Percentiles rank a stretch among this genome's conserved stretches.
Conservation (phyloP, 1,284 basidiomycete species). For the Boletellus deceptivus region DNA sequence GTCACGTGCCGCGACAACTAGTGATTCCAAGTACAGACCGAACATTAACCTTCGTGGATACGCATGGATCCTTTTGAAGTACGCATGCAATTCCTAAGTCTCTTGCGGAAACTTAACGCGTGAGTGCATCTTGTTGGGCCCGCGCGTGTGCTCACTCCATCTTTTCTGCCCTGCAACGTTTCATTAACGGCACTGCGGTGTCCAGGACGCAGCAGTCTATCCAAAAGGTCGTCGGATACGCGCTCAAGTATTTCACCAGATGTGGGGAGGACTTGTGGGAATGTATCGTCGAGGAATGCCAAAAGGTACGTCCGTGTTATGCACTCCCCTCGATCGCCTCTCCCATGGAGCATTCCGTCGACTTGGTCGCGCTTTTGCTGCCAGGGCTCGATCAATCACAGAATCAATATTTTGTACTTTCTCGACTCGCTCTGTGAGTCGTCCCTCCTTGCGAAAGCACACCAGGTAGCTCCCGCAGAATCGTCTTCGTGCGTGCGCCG, state of each 20-base stretch:
- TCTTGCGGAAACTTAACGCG: slow-evolving; percentile 76
- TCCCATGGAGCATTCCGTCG: neutral
- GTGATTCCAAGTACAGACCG: too few relatives aligned
- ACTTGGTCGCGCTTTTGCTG: neutral
- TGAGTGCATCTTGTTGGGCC: slow-evolving; percentile 41
- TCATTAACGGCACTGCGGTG: too few relatives aligned
- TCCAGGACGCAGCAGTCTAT: slow-evolving; percentile 83
- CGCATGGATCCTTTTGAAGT: slow-evolving; percentile 89
- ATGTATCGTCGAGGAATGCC: slow-evolving; percentile 87
- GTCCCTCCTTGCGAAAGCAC: slow-evolving; percentile 63
- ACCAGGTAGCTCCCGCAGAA: slow-evolving; percentile 25
- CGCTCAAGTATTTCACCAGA: slow-evolving; percentile 77
- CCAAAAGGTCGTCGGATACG: slow-evolving; percentile 84
- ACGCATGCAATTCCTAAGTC: slow-evolving; percentile 78
- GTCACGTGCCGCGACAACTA: too few relatives aligned
- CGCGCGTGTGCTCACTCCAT: neutral
- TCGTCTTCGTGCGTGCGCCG: slow-evolving; percentile 15
- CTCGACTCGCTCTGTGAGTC: slow-evolving; percentile 86
- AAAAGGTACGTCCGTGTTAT: slow-evolving; percentile 53
- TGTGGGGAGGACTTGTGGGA: slow-evolving; percentile 95
- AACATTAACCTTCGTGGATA: too few relatives aligned
- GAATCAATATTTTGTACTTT: slow-evolving; percentile 92
- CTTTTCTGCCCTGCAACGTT: neutral
- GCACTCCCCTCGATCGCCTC: neutral
- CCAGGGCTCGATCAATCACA: slow-evolving; percentile 83